phyloP scores from a whole-genome alignment of 139 green algal genomes.

The Asterochloris erici region DNA sequence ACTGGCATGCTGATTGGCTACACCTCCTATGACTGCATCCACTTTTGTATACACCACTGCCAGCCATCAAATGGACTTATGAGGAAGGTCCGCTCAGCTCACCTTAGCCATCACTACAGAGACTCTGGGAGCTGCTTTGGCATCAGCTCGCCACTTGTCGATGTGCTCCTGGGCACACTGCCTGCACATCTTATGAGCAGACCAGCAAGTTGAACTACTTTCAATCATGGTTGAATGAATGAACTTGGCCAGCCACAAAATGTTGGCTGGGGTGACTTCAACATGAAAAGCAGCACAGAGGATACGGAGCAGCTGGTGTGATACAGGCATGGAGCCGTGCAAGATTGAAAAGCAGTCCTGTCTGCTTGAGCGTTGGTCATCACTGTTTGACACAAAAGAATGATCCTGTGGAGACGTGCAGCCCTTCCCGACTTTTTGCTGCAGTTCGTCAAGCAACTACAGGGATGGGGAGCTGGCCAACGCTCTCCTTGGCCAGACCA shows the following conservation, averaged over 20 bases:
- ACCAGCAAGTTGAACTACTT: background rate
- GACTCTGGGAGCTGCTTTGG: background rate
- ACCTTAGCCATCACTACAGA: constrained; percentile 16
- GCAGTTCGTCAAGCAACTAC: background rate
- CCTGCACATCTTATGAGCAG: background rate
- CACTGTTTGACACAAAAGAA: background rate
- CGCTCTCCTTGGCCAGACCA: constrained; percentile 1
- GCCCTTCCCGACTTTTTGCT: background rate
- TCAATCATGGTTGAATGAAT: background rate
- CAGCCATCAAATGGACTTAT: background rate
- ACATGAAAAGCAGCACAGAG: background rate
- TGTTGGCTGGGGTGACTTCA: background rate
- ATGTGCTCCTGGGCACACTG: background rate
- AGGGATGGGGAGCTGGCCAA: background rate
- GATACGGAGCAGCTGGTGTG: background rate
- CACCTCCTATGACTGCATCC: constrained; percentile 84
- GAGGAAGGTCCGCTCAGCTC: background rate
- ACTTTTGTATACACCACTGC: constrained; percentile 78
- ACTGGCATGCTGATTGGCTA: constrained; percentile 84
- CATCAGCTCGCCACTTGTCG: constrained; percentile 6
- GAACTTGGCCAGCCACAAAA: background rate
- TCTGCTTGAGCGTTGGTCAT: background rate
- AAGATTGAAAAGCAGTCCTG: background rate
- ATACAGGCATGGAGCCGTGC: background rate
- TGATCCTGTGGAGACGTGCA: background rate